These are phyloP conservation scores for Gossypium schwendimanii DNA, from an alignment of 441 rosid genomes.

Conservation along the genomic window DNA sequence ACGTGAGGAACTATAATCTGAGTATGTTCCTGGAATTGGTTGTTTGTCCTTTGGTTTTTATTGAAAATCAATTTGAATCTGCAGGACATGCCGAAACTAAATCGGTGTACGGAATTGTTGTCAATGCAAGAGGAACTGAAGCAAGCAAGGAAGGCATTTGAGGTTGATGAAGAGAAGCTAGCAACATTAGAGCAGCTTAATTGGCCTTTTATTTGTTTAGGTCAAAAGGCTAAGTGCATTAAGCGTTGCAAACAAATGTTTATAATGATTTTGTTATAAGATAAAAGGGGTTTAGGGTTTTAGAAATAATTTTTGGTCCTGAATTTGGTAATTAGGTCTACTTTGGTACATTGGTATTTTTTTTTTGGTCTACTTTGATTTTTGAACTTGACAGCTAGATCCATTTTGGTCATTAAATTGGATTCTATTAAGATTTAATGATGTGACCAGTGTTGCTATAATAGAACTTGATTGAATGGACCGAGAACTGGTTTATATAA, in stretches of 20 bases:
- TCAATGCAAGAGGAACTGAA: slow-evolving; percentile 95
- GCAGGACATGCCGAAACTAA: slow-evolving; percentile 84
- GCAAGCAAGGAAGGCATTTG: slow-evolving; percentile 95
- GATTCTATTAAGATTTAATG: too few relatives aligned
- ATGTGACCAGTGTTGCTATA: too few relatives aligned
- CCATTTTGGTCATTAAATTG: too few relatives aligned
- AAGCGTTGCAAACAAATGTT: neutral
- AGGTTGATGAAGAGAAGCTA: slow-evolving; percentile 78
- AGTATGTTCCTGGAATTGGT: neutral
- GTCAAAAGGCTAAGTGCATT: neutral
- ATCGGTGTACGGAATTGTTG: slow-evolving; percentile 72
- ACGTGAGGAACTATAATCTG: neutral
- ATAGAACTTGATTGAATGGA: too few relatives aligned
- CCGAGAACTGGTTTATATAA: too few relatives aligned
- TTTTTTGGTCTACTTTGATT: too few relatives aligned
- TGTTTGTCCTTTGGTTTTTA: neutral
- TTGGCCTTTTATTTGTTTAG: neutral
- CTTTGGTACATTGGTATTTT: too few relatives aligned
- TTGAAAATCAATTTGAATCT: neutral
- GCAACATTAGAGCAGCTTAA: slow-evolving; percentile 36
- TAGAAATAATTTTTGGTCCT: too few relatives aligned
- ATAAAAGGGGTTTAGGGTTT: neutral
- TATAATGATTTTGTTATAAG: neutral
- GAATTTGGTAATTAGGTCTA: too few relatives aligned
- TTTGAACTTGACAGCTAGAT: too few relatives aligned